Percentiles rank a stretch among this genome's conserved stretches.
Evolutionary conservation across 2,329 filamentous ascomycete genomes (phyloP).

Genomic region (Plenodomus lindquistii): DNA sequence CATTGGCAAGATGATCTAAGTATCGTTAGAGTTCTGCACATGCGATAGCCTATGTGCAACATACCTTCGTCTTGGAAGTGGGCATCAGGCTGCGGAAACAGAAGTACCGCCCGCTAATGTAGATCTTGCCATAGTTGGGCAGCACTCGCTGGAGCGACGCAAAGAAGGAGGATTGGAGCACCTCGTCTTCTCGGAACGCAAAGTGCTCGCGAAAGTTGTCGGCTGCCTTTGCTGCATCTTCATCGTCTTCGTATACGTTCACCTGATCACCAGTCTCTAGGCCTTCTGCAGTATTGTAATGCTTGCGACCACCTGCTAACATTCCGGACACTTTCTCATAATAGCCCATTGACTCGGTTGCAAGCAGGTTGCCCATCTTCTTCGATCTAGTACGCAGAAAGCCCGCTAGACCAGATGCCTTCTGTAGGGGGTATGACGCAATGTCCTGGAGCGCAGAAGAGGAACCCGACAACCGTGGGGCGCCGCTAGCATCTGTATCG

Average conservation of each 20-base stretch:
- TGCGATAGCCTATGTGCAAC: slow-evolving; percentile 6
- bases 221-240: slow-evolving; percentile 58
- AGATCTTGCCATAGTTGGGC: slow-evolving; percentile 94
- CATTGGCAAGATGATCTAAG: slow-evolving; percentile 75
- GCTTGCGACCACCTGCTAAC: slow-evolving; percentile 88
- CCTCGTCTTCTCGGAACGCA: slow-evolving; percentile 80
- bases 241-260: slow-evolving; percentile 60
- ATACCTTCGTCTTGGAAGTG: slow-evolving; percentile 79
- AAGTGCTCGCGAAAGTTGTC: slow-evolving; percentile 86
- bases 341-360: slow-evolving; percentile 93
- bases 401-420: slow-evolving; percentile 79
- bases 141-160: slow-evolving; percentile 88
- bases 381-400: slow-evolving; percentile 80
- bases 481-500: slow-evolving; percentile 31
- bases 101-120: slow-evolving; percentile 83
- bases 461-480: slow-evolving; percentile 44
- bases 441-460: slow-evolving; percentile 62
- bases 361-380: slow-evolving; percentile 78
- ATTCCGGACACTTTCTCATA: slow-evolving; percentile 96
- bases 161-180: slow-evolving; percentile 86
- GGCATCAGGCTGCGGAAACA: slow-evolving; percentile 92
- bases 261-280: slow-evolving; percentile 66
- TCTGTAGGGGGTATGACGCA: slow-evolving; percentile 78
- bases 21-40: slow-evolving; percentile 1
- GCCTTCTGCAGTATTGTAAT: slow-evolving; percentile 78